These are phyloP conservation scores for Epichloe festucae DNA, from an alignment of 2,329 filamentous ascomycete species.

Conservation along the genomic window DNA sequence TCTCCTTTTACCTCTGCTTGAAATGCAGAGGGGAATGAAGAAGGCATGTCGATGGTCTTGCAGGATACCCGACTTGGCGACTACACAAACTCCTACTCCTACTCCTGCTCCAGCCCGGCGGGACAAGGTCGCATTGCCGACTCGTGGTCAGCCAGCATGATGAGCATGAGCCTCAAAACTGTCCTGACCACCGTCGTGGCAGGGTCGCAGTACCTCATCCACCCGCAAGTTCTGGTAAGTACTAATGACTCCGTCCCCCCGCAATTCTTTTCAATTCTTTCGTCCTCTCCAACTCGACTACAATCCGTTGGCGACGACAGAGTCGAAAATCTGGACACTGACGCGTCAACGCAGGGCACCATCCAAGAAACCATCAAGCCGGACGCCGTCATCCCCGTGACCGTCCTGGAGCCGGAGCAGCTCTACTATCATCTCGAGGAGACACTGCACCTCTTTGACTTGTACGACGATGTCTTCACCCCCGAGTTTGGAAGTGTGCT, in stretches of 20 bases:
- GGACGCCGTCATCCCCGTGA: constrained; percentile 27
- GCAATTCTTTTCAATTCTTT: background rate
- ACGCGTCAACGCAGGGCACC: constrained; percentile 17
- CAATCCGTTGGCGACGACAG: no score
- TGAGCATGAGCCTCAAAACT: constrained; percentile 9
- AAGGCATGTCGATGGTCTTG: background rate
- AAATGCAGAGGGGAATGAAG: background rate
- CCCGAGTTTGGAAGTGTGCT: constrained; percentile 25
- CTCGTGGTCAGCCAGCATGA: background rate
- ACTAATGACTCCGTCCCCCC: background rate
- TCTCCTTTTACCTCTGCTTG: no score
- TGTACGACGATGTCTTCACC: constrained; percentile 26
- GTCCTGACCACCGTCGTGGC: constrained; percentile 25
- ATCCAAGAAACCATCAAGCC: constrained; percentile 29
- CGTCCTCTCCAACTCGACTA: background rate
- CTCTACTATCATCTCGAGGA: constrained; percentile 23
- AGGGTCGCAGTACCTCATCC: constrained; percentile 26
- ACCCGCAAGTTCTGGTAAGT: constrained; percentile 23
- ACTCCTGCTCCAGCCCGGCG: background rate
- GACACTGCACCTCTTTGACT: constrained; percentile 19
- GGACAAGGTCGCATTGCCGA: no score
- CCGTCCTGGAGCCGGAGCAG: constrained; percentile 25
- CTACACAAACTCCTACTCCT: background rate
- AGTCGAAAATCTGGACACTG: background rate
- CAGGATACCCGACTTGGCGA: constrained; percentile 1